Evolutionary conservation across 176 grass and related monocot genomes (phyloP).

Genomic region (Pontederia crassipes): DNA sequence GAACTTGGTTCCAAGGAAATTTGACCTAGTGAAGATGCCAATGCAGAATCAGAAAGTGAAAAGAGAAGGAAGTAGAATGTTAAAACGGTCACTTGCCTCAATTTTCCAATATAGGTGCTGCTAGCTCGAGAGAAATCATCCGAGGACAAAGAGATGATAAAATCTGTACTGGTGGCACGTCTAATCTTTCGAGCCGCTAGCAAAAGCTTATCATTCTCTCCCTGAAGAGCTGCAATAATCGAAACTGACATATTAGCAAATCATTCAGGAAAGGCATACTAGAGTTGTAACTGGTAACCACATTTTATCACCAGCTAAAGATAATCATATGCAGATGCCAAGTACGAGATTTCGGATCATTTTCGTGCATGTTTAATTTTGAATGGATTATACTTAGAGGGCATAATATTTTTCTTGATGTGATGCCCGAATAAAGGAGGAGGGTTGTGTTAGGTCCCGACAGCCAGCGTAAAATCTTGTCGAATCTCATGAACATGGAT

Average conservation of each 20-base stretch:
- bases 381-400: no score
- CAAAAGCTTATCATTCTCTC: conserved; percentile 83
- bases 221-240: conserved; percentile 55
- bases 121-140: conserved; percentile 86
- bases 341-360: no score
- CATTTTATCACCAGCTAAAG: not conserved
- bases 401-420: no score
- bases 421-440: no score
- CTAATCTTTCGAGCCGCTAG: conserved; percentile 87
- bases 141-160: conserved; percentile 63
- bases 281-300: not conserved
- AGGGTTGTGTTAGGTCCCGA: no score
- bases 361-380: no score
- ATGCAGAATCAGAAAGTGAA: conserved; percentile 8
- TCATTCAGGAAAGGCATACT: not conserved
- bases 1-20: conserved; percentile 98
- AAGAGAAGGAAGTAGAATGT: not conserved
- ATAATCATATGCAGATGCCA: no score
- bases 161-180: conserved; percentile 60
- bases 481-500: no score
- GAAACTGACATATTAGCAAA: conserved; percentile 10
- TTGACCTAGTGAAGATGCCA: conserved; percentile 49
- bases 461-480: no score
- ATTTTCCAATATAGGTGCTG: conserved; percentile 92
- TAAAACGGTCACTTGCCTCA: conserved; percentile 44